A percentile compares a stretch with the other conserved stretches of the same genome.
Conservation (phyloP, 2,329 filamentous ascomycete genomes). For the Fusarium globosum region DNA sequence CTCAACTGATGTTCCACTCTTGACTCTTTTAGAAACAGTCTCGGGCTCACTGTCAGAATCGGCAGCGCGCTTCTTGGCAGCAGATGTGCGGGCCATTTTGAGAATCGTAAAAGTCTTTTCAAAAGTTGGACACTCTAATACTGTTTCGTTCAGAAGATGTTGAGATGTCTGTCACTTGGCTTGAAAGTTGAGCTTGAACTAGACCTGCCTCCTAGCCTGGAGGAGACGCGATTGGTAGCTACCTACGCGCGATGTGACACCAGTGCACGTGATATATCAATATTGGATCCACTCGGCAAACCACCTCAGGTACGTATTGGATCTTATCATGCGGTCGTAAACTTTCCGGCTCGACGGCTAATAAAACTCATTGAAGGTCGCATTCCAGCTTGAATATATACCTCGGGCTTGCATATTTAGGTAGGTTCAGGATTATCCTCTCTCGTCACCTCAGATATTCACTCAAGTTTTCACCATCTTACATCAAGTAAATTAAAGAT, state of each 20-base stretch:
- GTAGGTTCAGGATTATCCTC: neutral
- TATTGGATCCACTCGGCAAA: neutral
- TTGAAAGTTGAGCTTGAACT: constrained; percentile 4
- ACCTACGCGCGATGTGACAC: constrained; percentile 39
- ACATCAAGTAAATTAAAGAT: constrained; percentile 19
- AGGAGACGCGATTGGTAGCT: constrained; percentile 24
- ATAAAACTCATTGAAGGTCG: neutral
- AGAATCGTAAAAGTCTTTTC: neutral
- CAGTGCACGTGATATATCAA: constrained; percentile 40
- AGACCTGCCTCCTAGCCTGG: neutral
- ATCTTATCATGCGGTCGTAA: neutral
- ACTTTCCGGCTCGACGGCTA: neutral
- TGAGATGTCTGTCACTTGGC: constrained; percentile 4
- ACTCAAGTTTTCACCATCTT: neutral
- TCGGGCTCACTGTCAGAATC: constrained; percentile 49
- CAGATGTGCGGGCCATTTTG: constrained; percentile 20
- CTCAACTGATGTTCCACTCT: constrained; percentile 44
- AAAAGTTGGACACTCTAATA: neutral
- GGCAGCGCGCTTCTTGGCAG: constrained; percentile 52
- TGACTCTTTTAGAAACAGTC: constrained; percentile 54
- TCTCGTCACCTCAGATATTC: neutral
- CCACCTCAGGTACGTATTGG: neutral
- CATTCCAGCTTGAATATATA: neutral
- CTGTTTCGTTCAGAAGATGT: neutral
- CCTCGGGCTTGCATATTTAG: neutral